Percentiles rank a stretch among this genome's conserved stretches.
Conservation (phyloP, 1,284 basidiomycete species). For the Malassezia sympodialis region DNA sequence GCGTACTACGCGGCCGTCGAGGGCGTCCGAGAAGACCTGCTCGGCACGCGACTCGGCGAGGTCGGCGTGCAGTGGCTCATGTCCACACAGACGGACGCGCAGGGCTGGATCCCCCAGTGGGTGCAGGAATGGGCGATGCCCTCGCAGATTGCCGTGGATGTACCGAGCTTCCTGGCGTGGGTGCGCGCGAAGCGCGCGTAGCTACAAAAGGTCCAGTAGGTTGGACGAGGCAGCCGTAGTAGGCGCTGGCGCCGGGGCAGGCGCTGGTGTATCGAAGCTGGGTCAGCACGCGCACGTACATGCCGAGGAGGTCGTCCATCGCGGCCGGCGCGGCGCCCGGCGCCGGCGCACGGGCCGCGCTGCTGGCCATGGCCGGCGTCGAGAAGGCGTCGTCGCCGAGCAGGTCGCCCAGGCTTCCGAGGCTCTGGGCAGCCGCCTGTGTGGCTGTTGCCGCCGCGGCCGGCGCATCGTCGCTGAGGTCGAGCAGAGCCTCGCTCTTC, state of each 20-base stretch:
- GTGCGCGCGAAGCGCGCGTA: conserved; percentile 1
- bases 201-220: conserved; percentile 12
- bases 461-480: conserved; percentile 43
- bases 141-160: conserved; percentile 34
- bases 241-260: neutral
- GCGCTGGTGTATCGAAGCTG: conserved; percentile 6
- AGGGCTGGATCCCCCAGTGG: conserved; percentile 31
- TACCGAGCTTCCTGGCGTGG: conserved; percentile 36
- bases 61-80: conserved; percentile 24
- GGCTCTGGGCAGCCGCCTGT: conserved; percentile 13
- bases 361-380: neutral
- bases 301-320: conserved; percentile 13
- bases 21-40: conserved; percentile 24
- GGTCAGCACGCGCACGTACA: conserved; percentile 2
- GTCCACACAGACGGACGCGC: conserved; percentile 32
- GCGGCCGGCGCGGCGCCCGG: neutral
- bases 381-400: conserved; percentile 18
- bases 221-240: conserved; percentile 1
- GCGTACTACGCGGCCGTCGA: conserved; percentile 37
- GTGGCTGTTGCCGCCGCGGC: conserved; percentile 1
- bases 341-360: neutral
- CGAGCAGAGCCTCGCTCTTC: conserved; percentile 42
- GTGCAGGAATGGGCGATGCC: conserved; percentile 38
- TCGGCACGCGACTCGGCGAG: neutral
- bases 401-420: conserved; percentile 17